phyloP scores from a whole-genome alignment of 352 stramenopile genomes.

The Globisporangium mamillatum region DNA sequence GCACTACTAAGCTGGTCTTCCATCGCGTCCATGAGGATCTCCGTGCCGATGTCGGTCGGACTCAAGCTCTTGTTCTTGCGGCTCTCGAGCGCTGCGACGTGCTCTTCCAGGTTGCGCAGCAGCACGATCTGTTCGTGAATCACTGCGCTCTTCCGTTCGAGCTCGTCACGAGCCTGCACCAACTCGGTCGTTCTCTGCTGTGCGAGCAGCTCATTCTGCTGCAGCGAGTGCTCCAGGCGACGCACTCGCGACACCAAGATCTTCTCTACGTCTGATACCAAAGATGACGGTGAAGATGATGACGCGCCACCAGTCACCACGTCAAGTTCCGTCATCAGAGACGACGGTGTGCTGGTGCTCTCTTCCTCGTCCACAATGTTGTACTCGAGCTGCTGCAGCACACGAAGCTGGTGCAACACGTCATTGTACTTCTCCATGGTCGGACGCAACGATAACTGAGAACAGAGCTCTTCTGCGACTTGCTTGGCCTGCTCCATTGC shows the following conservation, averaged over 20 bases:
- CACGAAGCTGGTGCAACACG: conserved; percentile 86
- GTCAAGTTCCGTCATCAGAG: conserved; percentile 12
- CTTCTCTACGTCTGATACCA: conserved; percentile 45
- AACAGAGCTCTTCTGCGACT: conserved; percentile 30
- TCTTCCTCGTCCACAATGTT: conserved; percentile 77
- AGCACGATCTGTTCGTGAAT: conserved; percentile 53
- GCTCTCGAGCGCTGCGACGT: conserved; percentile 56
- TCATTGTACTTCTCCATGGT: conserved; percentile 86
- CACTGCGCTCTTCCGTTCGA: conserved; percentile 31
- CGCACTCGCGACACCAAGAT: conserved; percentile 63
- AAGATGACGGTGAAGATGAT: conserved; percentile 1
- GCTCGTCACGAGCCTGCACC: conserved; percentile 25
- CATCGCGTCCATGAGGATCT: conserved; percentile 74
- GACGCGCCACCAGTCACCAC: background rate
- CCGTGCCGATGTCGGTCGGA: conserved; percentile 45
- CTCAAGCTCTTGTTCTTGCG: conserved; percentile 25
- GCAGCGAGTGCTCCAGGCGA: conserved; percentile 63
- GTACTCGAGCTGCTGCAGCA: conserved; percentile 92
- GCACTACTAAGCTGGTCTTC: conserved; percentile 44
- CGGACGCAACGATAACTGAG: conserved; percentile 55
- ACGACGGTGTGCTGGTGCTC: conserved; percentile 15
- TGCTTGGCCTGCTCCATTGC: conserved; percentile 29
- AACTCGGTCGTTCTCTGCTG: conserved; percentile 35
- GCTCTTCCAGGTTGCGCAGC: conserved; percentile 64
- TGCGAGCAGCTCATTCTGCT: conserved; percentile 57